Percentiles rank a stretch among this genome's conserved stretches.
These are phyloP conservation scores for Kurtzmaniella natalensis DNA, from an alignment of 1,139 yeast genomes.

Conservation along the genomic window DNA sequence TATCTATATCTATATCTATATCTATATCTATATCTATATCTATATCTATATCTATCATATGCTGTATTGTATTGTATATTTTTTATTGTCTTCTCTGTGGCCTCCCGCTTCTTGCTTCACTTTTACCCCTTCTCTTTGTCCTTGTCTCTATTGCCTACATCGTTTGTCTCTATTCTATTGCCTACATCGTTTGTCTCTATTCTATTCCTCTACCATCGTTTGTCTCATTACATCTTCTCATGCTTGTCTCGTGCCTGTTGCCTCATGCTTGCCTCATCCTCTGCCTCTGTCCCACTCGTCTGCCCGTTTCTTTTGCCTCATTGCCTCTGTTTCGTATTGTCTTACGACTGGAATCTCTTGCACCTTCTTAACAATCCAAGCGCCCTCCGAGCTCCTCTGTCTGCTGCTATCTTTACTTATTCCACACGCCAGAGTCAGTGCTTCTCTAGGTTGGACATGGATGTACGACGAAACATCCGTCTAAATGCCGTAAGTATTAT, in stretches of 20 bases:
- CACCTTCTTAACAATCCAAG: too few relatives aligned
- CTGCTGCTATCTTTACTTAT: not conserved
- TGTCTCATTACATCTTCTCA: not conserved
- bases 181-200: not conserved
- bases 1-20: too few relatives aligned
- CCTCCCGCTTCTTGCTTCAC: not conserved
- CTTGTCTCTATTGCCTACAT: not conserved
- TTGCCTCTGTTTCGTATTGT: not conserved
- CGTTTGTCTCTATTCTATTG: not conserved
- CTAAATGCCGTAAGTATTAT: slow-evolving; percentile 5
- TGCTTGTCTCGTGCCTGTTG: not conserved
- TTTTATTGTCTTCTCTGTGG: not conserved
- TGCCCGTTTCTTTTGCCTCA: not conserved
- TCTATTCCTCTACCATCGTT: not conserved
- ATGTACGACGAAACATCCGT: slow-evolving; percentile 3
- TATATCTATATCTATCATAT: too few relatives aligned
- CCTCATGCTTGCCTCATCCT: too few relatives aligned
- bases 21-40: too few relatives aligned
- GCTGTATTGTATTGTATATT: too few relatives aligned
- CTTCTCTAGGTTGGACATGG: too few relatives aligned
- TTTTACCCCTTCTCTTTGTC: not conserved
- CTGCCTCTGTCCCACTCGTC: not conserved
- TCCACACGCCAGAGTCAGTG: too few relatives aligned
- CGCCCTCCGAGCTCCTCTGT: too few relatives aligned
- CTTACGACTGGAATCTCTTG: too few relatives aligned